Evolutionary conservation across 2,329 filamentous ascomycete species (phyloP).

Genomic region (Aschersonia sp.): DNA sequence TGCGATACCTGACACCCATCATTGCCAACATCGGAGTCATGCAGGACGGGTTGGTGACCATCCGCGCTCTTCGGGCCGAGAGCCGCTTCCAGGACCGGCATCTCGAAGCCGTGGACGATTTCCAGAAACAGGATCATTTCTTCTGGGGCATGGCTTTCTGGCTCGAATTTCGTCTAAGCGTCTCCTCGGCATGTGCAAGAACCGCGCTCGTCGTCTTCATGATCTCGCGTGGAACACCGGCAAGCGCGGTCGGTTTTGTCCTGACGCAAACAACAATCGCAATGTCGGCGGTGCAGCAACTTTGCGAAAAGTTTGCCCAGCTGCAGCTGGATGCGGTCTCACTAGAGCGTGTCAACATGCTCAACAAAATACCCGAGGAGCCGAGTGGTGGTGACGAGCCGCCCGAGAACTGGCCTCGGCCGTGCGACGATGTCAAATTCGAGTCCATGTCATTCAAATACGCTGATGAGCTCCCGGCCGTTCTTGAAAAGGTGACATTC

Average conservation of each 20-base stretch:
- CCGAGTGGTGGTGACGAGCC: slow-evolving; percentile 50
- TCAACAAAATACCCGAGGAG: slow-evolving; percentile 68
- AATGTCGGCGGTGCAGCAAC: slow-evolving; percentile 24
- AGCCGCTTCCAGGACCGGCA: slow-evolving; percentile 67
- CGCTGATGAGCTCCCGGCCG: slow-evolving; percentile 60
- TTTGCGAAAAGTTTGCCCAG: slow-evolving; percentile 70
- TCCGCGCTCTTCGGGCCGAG: slow-evolving; percentile 70
- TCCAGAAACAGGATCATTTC: slow-evolving; percentile 92
- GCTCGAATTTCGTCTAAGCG: slow-evolving; percentile 61
- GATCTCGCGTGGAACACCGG: slow-evolving; percentile 56
- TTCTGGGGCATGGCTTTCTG: slow-evolving; percentile 83
- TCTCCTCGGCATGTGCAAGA: slow-evolving; percentile 51
- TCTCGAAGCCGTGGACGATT: slow-evolving; percentile 68
- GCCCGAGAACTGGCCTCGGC: slow-evolving; percentile 63
- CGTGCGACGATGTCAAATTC: slow-evolving; percentile 59
- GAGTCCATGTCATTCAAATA: slow-evolving; percentile 67
- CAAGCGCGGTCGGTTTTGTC: slow-evolving; percentile 73
- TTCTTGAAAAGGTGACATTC: slow-evolving; percentile 53
- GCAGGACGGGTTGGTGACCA: slow-evolving; percentile 72
- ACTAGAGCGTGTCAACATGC: slow-evolving; percentile 72
- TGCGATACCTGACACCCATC: slow-evolving; percentile 75
- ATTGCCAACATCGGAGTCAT: slow-evolving; percentile 89
- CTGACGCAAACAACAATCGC: slow-evolving; percentile 37
- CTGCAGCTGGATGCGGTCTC: slow-evolving; percentile 88
- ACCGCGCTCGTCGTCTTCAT: slow-evolving; percentile 62